Conservation (phyloP, 768 basidiomycete species). For the Obba rivulosa region DNA sequence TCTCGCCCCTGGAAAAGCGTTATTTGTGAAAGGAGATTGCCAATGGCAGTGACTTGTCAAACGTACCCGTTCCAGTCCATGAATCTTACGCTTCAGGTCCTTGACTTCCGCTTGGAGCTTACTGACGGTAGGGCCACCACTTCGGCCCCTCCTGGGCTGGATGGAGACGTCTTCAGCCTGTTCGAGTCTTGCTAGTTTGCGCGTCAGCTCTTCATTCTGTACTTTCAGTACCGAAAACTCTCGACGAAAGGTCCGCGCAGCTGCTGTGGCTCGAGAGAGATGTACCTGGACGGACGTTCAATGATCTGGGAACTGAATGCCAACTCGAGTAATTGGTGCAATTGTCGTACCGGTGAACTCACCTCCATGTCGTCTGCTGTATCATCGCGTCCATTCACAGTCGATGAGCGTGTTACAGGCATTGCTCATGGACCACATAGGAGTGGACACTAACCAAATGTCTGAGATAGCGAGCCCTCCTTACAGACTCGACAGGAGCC, state of each 20-base stretch:
- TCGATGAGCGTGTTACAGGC: no score
- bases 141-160: slow-evolving; percentile 17
- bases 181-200: slow-evolving; percentile 11
- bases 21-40: neutral
- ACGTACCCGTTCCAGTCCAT: slow-evolving; percentile 23
- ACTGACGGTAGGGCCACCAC: slow-evolving; percentile 4
- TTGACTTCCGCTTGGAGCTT: slow-evolving; percentile 16
- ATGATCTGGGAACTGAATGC: no score
- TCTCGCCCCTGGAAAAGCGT: slow-evolving; percentile 10
- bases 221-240: slow-evolving; percentile 11
- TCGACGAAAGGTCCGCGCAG: slow-evolving; percentile 8
- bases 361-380: no score
- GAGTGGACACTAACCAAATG: no score
- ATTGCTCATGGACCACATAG: no score
- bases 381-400: no score
- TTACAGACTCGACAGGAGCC: no score
- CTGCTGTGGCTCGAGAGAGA: slow-evolving; percentile 3
- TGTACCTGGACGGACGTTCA: slow-evolving; percentile 1
- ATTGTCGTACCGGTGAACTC: no score
- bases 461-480: no score
- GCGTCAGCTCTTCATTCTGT: slow-evolving; percentile 14
- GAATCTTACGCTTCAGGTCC: slow-evolving; percentile 16
- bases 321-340: no score
- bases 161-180: slow-evolving; percentile 14
- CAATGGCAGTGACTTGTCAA: neutral